Evolutionary conservation across 2,329 filamentous ascomycete genomes (phyloP), one percentile per base, ranked within the genome.

Genomic region (Monosporascus sp.): DNA sequence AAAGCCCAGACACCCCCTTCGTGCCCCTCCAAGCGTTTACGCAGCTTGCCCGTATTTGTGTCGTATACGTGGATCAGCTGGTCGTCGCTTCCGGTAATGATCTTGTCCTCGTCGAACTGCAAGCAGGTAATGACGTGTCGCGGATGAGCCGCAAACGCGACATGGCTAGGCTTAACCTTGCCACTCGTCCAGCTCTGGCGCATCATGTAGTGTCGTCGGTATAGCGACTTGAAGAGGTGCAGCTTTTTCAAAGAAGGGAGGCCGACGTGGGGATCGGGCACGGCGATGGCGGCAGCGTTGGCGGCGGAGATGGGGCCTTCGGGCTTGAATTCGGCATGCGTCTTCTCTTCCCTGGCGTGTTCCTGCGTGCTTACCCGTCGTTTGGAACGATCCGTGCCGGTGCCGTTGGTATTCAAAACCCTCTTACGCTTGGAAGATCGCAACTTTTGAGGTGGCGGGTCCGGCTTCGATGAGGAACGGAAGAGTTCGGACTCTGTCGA

Each of bases 51-150:
- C 0, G 92, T 97, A 73, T 94, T 95, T 14, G 94, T 97, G 67
- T 97, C 92, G 70, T 97, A 99, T 35, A 99, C 91, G 64, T 99
- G 92, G 64, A 99, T 99, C 57, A 97, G 86, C 4, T 92, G 96
- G 67, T 99, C 94, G 68, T 99, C 94, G 66, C 93, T 97, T 25
- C 94, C 94, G 1, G 94, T 99, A 61, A 99, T 81, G 61, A 99
- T 97, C 73, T 97, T 97, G 76, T 99, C 92, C 48, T 92, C 89
- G 66, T 99, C 94, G 64, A 99, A 99, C 68, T 99, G 92, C 51
- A 99, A 79, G 67, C 94, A 99, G 17, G 94, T 99, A 50, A 99
- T 96, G 56, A 99, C 94, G 73, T 97, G 93, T 36, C 90, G 86
- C 55, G 94, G 90, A 67, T 99, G 94, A 5, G 94, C 94, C n/a